Base-by-base conservation (phyloP, 495 filamentous ascomycete genomes). In the Lasiosphaeria ovina region DNA sequence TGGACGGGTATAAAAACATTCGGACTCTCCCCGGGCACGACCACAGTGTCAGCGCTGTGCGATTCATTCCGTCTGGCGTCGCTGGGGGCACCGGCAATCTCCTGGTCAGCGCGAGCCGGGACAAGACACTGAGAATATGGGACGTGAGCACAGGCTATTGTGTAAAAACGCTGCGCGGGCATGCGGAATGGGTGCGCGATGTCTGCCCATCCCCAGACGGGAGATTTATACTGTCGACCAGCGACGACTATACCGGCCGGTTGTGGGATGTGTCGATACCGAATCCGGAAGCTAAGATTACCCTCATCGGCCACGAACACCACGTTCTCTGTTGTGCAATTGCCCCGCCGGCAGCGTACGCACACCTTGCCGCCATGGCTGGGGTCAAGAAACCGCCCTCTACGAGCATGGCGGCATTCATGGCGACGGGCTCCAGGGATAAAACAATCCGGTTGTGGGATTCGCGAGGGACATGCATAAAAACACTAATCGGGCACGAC, bases 371-470 rank as follows among this genome's bases (percentile, higher is more conserved):
- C 2, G 72, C 84, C 6, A 74, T 97, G 51, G 93, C 94, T 3
- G 93, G 93, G 6, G 75, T 93, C 42, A 95, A 92, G 76, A 95
- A 91, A 67, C 79, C 90, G 1, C 79, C 90, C 0, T 71, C 82
- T 5, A 87, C 85, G 35, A 92, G 86, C 56, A 84, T 87, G 2
- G 88, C 89, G 5, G 94, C 98, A 66, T 98, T 92, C 68, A 83
- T 97, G 62, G 94, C 94, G 1, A 97, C 94, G 0, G 94, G 92
- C 3, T 86, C 87, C 4, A 81, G 94, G 67, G 94, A 98, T 69
- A 98, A 97, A 74, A 91, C 85, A 0, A 96, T 98, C 66, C 87
- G 87, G 68, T 72, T 98, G 11, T 98, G 93, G 93, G 92, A 96
- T 71, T 81, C 85, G 4, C 82, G 92, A 52, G 94, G 94, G 9